Conservation (phyloP, 116 monocot genomes). For the Zostera marina region DNA sequence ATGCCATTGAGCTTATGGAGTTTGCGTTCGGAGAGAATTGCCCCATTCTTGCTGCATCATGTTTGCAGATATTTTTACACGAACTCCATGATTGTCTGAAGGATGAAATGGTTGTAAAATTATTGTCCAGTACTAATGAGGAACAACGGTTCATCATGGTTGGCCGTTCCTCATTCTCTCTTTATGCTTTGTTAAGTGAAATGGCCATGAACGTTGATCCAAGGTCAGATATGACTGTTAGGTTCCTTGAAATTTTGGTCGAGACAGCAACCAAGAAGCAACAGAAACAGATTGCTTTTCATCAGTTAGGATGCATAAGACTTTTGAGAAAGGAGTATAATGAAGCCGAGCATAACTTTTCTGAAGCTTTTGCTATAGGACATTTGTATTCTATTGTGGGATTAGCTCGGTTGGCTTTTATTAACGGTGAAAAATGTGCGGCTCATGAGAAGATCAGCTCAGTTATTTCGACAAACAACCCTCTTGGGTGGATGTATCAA, state of each 20-base stretch:
- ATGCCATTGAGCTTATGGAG: conserved; percentile 66
- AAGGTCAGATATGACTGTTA: conserved; percentile 42
- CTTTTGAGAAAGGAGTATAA: conserved; percentile 48
- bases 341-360: conserved; percentile 41
- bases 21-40: conserved; percentile 47
- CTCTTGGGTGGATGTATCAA: conserved; percentile 72
- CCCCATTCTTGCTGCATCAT: conserved; percentile 46
- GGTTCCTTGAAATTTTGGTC: conserved; percentile 39
- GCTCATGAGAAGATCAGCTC: conserved; percentile 47
- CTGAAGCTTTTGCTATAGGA: conserved; percentile 37
- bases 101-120: conserved; percentile 39
- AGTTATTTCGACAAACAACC: conserved; percentile 26
- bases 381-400: conserved; percentile 57
- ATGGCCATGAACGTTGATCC: conserved; percentile 43
- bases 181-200: conserved; percentile 56
- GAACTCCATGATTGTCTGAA: conserved; percentile 48
- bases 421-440: conserved; percentile 24
- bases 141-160: conserved; percentile 23
- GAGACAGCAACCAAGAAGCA: conserved; percentile 26
- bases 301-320: conserved; percentile 51
- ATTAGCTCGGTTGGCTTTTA: conserved; percentile 35
- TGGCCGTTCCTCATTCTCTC: conserved; percentile 38
- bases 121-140: conserved; percentile 29
- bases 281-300: conserved; percentile 49
- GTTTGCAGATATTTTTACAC: conserved; percentile 41